These are phyloP conservation scores for Aspergillus sparsus DNA, from an alignment of 495 filamentous ascomycete genomes.

Conservation along the genomic window DNA sequence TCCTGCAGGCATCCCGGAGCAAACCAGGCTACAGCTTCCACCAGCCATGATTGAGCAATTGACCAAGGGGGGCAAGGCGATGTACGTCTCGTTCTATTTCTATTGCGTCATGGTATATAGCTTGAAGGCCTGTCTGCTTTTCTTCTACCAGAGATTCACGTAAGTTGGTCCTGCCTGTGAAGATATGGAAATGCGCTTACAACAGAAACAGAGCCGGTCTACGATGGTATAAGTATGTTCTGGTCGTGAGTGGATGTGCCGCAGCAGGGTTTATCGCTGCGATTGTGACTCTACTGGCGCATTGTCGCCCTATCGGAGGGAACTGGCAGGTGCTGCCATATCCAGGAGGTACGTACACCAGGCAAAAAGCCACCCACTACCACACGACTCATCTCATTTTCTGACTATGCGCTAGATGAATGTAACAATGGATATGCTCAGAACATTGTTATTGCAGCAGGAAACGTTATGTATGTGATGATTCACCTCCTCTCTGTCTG, in stretches of 20 bases:
- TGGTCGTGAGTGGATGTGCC: conserved; percentile 2
- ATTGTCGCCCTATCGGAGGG: conserved; percentile 3
- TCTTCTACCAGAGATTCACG: conserved; percentile 6
- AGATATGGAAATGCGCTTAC: not conserved
- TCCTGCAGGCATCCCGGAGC: conserved; percentile 1
- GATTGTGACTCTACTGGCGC: conserved; percentile 4
- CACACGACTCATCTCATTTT: not conserved
- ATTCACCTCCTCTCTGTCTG: not conserved
- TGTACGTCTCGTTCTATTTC: conserved; percentile 5
- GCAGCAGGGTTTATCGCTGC: conserved; percentile 3
- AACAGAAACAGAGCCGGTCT: not conserved
- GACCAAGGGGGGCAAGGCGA: conserved; percentile 4
- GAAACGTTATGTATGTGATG: conserved; percentile 3
- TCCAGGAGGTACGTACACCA: conserved; percentile 4
- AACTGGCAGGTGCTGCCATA: conserved; percentile 5
- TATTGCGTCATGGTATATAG: conserved; percentile 7
- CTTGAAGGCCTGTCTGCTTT: conserved; percentile 3
- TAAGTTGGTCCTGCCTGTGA: not conserved
- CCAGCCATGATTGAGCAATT: not conserved
- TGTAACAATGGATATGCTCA: conserved; percentile 2
- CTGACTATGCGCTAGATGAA: not conserved
- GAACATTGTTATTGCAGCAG: conserved; percentile 5
- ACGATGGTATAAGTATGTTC: not conserved
- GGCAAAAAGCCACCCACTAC: not conserved
- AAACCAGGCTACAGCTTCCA: conserved; percentile 3